phyloP scores from a whole-genome alignment of 257 asterid species.

The Przewalskia tangutica region DNA sequence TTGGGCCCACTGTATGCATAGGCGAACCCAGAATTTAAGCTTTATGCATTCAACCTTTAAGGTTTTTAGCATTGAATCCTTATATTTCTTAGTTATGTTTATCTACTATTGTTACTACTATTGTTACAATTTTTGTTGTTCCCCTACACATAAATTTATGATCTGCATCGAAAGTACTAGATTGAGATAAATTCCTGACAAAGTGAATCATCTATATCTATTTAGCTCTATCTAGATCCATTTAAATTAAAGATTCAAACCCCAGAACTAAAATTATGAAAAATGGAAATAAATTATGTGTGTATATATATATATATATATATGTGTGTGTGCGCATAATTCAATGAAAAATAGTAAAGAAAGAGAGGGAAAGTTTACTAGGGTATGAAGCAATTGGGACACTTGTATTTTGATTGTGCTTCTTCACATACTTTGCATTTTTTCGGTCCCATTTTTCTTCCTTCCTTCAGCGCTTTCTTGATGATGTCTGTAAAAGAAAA shows the following conservation, averaged over 20 bases:
- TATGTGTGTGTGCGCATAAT: too few species aligned
- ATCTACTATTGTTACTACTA: too few species aligned
- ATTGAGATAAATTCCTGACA: too few species aligned
- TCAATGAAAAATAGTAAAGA: neutral
- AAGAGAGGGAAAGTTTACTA: conserved; percentile 32
- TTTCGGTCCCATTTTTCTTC: conserved; percentile 34
- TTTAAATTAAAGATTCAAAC: neutral
- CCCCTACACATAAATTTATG: too few species aligned
- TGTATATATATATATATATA: neutral
- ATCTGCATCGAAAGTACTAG: too few species aligned
- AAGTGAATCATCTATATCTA: neutral
- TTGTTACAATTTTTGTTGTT: too few species aligned
- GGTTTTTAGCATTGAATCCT: too few species aligned
- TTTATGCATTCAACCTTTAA: too few species aligned
- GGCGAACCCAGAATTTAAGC: too few species aligned
- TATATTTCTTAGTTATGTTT: too few species aligned
- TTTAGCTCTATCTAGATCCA: neutral
- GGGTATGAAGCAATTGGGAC: conserved; percentile 63
- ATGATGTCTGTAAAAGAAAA: too few species aligned
- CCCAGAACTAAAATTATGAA: neutral
- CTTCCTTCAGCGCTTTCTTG: neutral
- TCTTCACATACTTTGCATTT: conserved; percentile 60
- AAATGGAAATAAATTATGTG: neutral
- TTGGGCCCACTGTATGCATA: neutral
- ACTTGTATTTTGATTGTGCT: conserved; percentile 72